These are phyloP conservation scores for Penicillium sp. DNA, from an alignment of 2,329 filamentous ascomycete species.

Conservation along the genomic window DNA sequence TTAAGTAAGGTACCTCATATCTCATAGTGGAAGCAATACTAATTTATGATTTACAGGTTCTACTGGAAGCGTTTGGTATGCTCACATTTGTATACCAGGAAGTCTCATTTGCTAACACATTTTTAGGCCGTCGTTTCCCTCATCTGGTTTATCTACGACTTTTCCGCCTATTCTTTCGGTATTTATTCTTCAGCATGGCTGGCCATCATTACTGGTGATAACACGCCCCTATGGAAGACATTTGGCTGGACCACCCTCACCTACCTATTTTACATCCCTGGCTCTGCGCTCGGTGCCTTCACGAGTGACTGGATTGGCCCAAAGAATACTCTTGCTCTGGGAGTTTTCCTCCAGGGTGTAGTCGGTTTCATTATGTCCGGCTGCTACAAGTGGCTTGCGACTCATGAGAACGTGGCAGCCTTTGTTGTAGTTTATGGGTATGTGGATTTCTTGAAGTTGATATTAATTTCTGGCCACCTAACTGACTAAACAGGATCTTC, in stretches of 20 bases:
- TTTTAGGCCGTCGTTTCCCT: conserved; percentile 62
- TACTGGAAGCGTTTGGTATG: conserved; percentile 72
- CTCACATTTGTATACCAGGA: neutral
- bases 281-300: conserved; percentile 76
- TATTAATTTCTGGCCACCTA: neutral
- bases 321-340: conserved; percentile 71
- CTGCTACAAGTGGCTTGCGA: conserved; percentile 71
- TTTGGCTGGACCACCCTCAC: conserved; percentile 90
- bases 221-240: conserved; percentile 69
- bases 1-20: conserved; percentile 44
- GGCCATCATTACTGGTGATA: conserved; percentile 63
- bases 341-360: conserved; percentile 72
- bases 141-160: conserved; percentile 90
- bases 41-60: conserved; percentile 58
- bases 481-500: conserved; percentile 60
- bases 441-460: conserved; percentile 8
- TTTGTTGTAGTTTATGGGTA: conserved; percentile 78
- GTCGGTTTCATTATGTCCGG: conserved; percentile 90
- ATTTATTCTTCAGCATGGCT: conserved; percentile 75
- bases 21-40: neutral
- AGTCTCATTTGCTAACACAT: conserved; percentile 5
- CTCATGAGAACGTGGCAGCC: conserved; percentile 68
- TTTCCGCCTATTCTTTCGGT: conserved; percentile 81
- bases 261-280: conserved; percentile 87
- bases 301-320: conserved; percentile 80